Conservation (phyloP, 495 filamentous ascomycete genomes). For the Gamarada debralockiae region DNA sequence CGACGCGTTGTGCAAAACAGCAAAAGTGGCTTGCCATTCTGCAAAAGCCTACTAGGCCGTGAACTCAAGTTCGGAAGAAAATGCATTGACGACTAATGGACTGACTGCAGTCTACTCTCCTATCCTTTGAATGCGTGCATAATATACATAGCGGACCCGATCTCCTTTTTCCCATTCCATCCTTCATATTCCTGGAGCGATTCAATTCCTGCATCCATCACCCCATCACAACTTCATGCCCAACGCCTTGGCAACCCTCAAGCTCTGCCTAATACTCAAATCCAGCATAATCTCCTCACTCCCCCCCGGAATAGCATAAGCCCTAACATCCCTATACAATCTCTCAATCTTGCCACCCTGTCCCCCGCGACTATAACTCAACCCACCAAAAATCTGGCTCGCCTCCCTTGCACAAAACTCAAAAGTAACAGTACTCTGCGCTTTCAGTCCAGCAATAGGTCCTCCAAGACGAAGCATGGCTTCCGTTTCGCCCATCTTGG, state of each 20-base stretch:
- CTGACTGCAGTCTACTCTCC: too few relatives aligned
- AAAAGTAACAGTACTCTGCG: slow-evolving; percentile 86
- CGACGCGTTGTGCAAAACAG: too few relatives aligned
- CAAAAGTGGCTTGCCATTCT: too few relatives aligned
- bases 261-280: slow-evolving; percentile 87
- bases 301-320: slow-evolving; percentile 95
- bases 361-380: slow-evolving; percentile 89
- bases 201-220: not conserved
- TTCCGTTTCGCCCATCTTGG: slow-evolving; percentile 88
- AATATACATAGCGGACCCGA: too few relatives aligned
- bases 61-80: too few relatives aligned
- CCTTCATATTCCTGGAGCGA: not conserved
- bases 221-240: slow-evolving; percentile 83
- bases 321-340: slow-evolving; percentile 93
- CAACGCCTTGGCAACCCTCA: slow-evolving; percentile 84
- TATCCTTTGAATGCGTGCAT: too few relatives aligned
- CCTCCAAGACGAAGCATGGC: slow-evolving; percentile 95
- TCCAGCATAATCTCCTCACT: slow-evolving; percentile 99
- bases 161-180: slow-evolving; percentile 5
- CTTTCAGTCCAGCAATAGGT: slow-evolving; percentile 91
- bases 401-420: slow-evolving; percentile 98
- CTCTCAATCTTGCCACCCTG: slow-evolving; percentile 96
- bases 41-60: too few relatives aligned
- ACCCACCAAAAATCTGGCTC: slow-evolving; percentile 90
- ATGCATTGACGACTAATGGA: too few relatives aligned